Base-by-base conservation (phyloP, 352 stramenopile species). In the Pythium volutum region DNA sequence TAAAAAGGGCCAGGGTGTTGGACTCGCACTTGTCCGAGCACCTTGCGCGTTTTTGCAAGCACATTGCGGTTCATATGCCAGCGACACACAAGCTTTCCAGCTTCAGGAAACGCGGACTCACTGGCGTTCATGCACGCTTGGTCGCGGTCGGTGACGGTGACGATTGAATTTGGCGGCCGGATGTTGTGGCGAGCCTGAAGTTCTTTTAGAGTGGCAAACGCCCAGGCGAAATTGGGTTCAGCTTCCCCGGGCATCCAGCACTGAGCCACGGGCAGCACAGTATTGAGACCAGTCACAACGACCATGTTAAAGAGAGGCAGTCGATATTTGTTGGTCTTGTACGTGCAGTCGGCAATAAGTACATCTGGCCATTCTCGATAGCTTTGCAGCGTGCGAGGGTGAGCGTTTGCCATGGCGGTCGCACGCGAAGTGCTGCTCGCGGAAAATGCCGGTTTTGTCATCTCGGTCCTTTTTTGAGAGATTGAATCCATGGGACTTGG, bases 11-110 rank as follows among this genome's bases (percentile, higher is more conserved):
- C 5, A 15, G 5, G 1, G 5, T 45, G 16, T 22, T 20, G 11
- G 15, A 45, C 38, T 8, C 38, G 9, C 1, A 45, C 38, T 39
- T 62, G 33, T 5, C 55, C 27, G n/a, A 55, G 42, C 12, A 41
- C 45, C 26, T 38, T 41, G 8, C 55, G 27, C 14, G 45, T 34
- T n/a, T 59, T 59, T 23, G 25, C 42, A 4, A 53, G 23, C 20
- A 66, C 42, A 43, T 64, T 66, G 27, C 64, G 64, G 46, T 65
- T 71, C 65, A 71, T 67, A 22, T 67, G 54, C 59, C 55, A 66
- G 14, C 57, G 46, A 15, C 56, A 63, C 2, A 65, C 25, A 23
- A 70, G 39, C 5, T 42, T 29, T 4, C 43, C 26, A 4, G 62
- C 23, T 16, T 31, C 38, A 1, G 14, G 4, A 27, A 55, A 65